Percentiles rank a stretch among this genome's conserved stretches.
Evolutionary conservation across 805 yeast species (phyloP).

Genomic region (Helenozyma rhizophorensis): DNA sequence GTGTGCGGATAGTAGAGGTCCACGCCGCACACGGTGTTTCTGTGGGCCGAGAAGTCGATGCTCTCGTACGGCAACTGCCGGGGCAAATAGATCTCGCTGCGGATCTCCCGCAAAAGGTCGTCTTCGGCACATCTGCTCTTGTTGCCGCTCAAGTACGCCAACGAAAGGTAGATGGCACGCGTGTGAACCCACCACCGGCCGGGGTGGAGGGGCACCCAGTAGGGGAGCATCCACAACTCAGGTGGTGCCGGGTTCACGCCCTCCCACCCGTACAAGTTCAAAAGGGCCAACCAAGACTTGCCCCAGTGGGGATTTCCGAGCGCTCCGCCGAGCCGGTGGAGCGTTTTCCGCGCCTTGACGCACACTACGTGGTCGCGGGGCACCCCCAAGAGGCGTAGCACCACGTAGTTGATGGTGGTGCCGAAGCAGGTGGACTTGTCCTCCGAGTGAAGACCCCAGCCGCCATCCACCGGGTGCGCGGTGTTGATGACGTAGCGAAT

Average conservation of each 20-base stretch:
- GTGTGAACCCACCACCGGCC: conserved; percentile 99
- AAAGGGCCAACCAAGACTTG: conserved; percentile 78
- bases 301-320: conserved; percentile 96
- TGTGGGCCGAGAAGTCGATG: conserved; percentile 64
- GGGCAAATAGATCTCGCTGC: conserved; percentile 69
- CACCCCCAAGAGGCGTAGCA: conserved; percentile 77
- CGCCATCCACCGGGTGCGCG: conserved; percentile 98
- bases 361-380: conserved; percentile 72
- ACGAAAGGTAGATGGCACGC: conserved; percentile 81
- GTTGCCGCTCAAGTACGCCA: conserved; percentile 72
- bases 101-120: conserved; percentile 58
- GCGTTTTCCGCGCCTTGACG: conserved; percentile 65
- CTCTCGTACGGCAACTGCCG: conserved; percentile 49
- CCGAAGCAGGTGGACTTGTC: conserved; percentile 97
- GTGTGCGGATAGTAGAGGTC: conserved; percentile 96
- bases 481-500: conserved; percentile 84
- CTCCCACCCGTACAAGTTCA: conserved; percentile 86
- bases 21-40: conserved; percentile 85
- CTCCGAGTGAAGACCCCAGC: conserved; percentile 94
- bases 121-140: conserved; percentile 53
- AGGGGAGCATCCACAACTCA: conserved; percentile 87
- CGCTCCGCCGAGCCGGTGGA: conserved; percentile 82
- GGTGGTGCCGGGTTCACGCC: conserved; percentile 99
- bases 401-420: conserved; percentile 80
- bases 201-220: conserved; percentile 79